These are phyloP conservation scores for Penicillium lagena DNA, from an alignment of 495 filamentous ascomycete genomes.

Conservation along the genomic window DNA sequence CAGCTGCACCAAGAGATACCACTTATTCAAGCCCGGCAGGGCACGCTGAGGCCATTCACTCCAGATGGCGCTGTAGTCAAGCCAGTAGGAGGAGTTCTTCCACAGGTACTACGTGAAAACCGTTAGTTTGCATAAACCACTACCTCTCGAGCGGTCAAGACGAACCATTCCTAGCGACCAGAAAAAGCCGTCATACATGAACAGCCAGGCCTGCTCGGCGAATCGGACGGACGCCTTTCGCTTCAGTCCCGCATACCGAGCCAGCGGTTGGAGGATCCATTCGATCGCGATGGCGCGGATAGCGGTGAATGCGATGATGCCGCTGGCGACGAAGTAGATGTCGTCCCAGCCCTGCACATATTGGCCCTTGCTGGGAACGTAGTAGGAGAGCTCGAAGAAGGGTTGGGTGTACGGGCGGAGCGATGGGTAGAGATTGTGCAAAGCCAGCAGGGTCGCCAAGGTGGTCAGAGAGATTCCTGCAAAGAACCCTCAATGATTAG, in stretches of 20 bases:
- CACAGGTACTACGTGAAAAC: conserved; percentile 62
- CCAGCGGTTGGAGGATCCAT: conserved; percentile 74
- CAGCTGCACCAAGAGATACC: conserved; percentile 86
- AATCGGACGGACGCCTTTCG: conserved; percentile 72
- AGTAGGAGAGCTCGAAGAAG: conserved; percentile 82
- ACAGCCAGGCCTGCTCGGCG: conserved; percentile 88
- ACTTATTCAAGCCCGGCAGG: conserved; percentile 68
- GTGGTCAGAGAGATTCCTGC: conserved; percentile 73
- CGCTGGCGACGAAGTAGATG: conserved; percentile 69
- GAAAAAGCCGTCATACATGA: conserved; percentile 70
- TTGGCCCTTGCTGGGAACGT: conserved; percentile 54
- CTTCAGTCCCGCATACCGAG: conserved; percentile 58
- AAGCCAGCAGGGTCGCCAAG: conserved; percentile 67
- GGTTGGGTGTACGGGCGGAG: conserved; percentile 71
- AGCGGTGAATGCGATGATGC: conserved; percentile 78
- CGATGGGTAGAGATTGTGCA: conserved; percentile 73
- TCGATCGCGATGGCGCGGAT: conserved; percentile 82
- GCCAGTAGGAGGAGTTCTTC: conserved; percentile 68
- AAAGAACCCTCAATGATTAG: conserved; percentile 13
- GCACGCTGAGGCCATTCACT: conserved; percentile 71
- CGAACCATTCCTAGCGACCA: conserved; percentile 83
- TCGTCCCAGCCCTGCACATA: conserved; percentile 78
- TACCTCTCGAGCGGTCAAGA: conserved; percentile 7
- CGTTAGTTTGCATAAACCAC: background rate
- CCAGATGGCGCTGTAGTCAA: conserved; percentile 76